Evolutionary conservation across 129 eudicot genomes (phyloP).

Genomic region (Ambrosia artemisiifolia): DNA sequence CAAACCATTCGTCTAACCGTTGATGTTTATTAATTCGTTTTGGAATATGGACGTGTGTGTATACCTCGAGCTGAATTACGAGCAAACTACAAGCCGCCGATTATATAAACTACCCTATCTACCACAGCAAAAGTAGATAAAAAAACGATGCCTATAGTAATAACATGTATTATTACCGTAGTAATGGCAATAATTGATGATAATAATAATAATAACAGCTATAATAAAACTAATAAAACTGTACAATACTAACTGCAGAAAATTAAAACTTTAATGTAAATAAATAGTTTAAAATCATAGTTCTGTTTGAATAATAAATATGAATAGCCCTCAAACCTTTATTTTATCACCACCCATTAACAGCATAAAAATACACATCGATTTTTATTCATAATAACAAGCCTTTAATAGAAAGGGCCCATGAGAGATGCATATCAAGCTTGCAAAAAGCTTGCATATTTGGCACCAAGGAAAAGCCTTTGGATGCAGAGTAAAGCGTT

Average conservation of each 20-base stretch:
- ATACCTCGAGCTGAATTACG: too few relatives aligned
- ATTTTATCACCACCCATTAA: conserved; percentile 23
- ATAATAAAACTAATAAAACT: neutral
- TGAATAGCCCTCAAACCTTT: conserved; percentile 27
- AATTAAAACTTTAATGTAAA: neutral
- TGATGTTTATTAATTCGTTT: too few relatives aligned
- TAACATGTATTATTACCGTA: neutral
- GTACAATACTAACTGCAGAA: neutral
- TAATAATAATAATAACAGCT: neutral
- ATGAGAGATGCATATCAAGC: conserved; percentile 27
- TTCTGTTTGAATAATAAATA: conserved; percentile 14
- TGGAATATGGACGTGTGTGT: too few relatives aligned
- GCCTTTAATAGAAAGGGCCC: neutral
- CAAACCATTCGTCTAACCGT: too few relatives aligned
- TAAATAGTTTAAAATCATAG: neutral
- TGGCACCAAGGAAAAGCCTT: conserved; percentile 96
- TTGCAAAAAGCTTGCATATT: conserved; percentile 96
- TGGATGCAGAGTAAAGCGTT: conserved; percentile 91
- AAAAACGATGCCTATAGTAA: neutral
- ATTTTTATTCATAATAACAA: conserved; percentile 24
- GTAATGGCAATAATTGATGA: neutral
- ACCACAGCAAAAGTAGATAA: neutral
- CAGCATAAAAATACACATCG: conserved; percentile 21
- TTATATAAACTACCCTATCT: neutral
- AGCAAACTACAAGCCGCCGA: too few relatives aligned